phyloP scores from a whole-genome alignment of 2,329 filamentous ascomycete genomes.

The Atkinsonella hypoxylon region DNA sequence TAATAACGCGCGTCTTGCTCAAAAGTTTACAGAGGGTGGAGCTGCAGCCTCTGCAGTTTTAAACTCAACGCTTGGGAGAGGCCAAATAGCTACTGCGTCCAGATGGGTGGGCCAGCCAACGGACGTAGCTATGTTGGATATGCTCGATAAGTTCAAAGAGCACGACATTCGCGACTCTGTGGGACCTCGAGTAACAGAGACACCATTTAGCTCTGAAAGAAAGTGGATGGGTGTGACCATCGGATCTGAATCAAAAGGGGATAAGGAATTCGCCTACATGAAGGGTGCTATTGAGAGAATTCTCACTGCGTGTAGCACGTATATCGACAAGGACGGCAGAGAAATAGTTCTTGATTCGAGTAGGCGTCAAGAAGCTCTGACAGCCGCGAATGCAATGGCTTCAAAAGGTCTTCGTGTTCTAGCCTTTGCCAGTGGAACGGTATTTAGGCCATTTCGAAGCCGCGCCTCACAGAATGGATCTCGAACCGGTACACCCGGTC shows the following conservation, averaged over 20 bases:
- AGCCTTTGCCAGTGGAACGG: constrained; percentile 79
- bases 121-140: constrained; percentile 90
- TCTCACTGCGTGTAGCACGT: constrained; percentile 78
- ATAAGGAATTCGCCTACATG: constrained; percentile 79
- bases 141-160: constrained; percentile 82
- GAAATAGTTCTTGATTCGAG: constrained; percentile 75
- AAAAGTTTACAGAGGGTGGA: constrained; percentile 55
- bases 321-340: constrained; percentile 72
- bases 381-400: constrained; percentile 79
- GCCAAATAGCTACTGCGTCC: constrained; percentile 54
- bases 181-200: constrained; percentile 71
- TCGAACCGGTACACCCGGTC: constrained; percentile 41
- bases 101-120: constrained; percentile 96
- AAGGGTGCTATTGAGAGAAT: constrained; percentile 90
- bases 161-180: constrained; percentile 82
- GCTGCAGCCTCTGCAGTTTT: constrained; percentile 63
- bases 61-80: constrained; percentile 63
- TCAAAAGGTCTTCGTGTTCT: constrained; percentile 80
- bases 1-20: constrained; percentile 79
- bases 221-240: constrained; percentile 99
- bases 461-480: constrained; percentile 25
- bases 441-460: constrained; percentile 33
- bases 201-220: constrained; percentile 89
- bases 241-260: constrained; percentile 43
- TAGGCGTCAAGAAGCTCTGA: constrained; percentile 59